These are phyloP conservation scores for Diplodia sapinea DNA, from an alignment of 2,329 filamentous ascomycete genomes.

Conservation along the genomic window DNA sequence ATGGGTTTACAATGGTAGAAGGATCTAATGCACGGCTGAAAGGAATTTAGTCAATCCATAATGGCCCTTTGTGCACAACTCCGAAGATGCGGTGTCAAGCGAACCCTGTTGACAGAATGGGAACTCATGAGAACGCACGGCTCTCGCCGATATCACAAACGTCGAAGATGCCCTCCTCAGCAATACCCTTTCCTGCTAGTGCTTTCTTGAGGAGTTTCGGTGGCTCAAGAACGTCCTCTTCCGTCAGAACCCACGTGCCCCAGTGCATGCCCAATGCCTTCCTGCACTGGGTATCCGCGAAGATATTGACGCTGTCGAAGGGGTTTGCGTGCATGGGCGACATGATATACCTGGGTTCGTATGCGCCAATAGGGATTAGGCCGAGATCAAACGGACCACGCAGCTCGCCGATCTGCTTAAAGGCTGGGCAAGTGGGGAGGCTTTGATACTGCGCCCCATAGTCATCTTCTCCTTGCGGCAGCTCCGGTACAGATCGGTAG, in stretches of 20 bases:
- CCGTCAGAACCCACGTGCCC: constrained; percentile 84
- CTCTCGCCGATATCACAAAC: constrained; percentile 85
- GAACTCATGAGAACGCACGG: constrained; percentile 63
- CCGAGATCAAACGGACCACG: constrained; percentile 90
- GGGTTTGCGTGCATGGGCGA: constrained; percentile 86
- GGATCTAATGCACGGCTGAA: neutral
- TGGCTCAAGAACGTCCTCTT: constrained; percentile 85
- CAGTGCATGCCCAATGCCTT: constrained; percentile 87
- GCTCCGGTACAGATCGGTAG: constrained; percentile 76
- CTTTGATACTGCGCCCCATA: constrained; percentile 68
- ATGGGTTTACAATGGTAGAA: neutral
- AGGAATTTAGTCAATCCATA: neutral
- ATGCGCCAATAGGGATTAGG: constrained; percentile 91
- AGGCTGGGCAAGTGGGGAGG: constrained; percentile 79
- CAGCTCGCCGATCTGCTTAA: constrained; percentile 78
- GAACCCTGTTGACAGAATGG: neutral
- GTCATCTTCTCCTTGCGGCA: constrained; percentile 70
- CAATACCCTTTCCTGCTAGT: constrained; percentile 68
- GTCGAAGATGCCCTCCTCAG: constrained; percentile 77
- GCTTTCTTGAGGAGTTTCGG: constrained; percentile 75
- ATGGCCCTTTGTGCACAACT: neutral
- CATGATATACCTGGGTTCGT: constrained; percentile 75
- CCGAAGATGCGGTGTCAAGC: neutral
- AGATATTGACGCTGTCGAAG: constrained; percentile 87
- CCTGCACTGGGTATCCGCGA: constrained; percentile 78